Base-by-base conservation (phyloP, 2,329 filamentous ascomycete species). In the Xylaria digitata region DNA sequence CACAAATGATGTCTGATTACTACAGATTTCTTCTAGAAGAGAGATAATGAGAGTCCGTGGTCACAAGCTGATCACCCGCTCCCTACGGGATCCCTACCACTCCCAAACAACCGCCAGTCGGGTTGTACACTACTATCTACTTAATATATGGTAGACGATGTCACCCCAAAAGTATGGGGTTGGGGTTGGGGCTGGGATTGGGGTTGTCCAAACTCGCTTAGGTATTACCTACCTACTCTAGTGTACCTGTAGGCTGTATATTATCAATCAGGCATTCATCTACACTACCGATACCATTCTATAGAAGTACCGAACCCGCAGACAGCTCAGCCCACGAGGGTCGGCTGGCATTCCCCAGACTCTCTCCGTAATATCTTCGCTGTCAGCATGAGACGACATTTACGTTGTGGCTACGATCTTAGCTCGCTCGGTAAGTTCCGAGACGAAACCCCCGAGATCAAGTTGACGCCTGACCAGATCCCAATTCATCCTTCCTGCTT, bases 21-120 rank as follows among this genome's bases (percentile, higher is more conserved):
- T 26, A 64, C 45, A 17, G 59, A 63, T 42, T 60, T 19, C 50
- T 68, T 68, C 66, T 68, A 68, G 66, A 68, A 68, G 11, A 57
- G 30, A 26, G 40, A 61, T 60, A 30, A 43, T 62, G 40, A 59
- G 57, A 32, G 49, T 43, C 21, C 15, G 5, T 30, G 6, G 19
- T 37, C 46, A 37, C 17, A 21, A 26, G 53, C 30, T 58, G n/a
- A 50, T 54, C 21, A 1, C 43, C 61, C 50, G 23, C 43, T 19
- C 56, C 4, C 21, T 50, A 26, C 26, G 26, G 5, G 34, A 13
- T 13, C 34, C 8, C 8, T 37, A 26, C 43, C 23, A 46, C 17
- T 34, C 30, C 19, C 50, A 19, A 49, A 32, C 56, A 60, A 60
- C 23, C 30, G 53, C 11, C 42, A n/a, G 21, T 37, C 52, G 26